Percentiles rank a stretch among this genome's conserved stretches.
Evolutionary conservation across 257 asterid genomes (phyloP).

Genomic region (Solanum virginianum): DNA sequence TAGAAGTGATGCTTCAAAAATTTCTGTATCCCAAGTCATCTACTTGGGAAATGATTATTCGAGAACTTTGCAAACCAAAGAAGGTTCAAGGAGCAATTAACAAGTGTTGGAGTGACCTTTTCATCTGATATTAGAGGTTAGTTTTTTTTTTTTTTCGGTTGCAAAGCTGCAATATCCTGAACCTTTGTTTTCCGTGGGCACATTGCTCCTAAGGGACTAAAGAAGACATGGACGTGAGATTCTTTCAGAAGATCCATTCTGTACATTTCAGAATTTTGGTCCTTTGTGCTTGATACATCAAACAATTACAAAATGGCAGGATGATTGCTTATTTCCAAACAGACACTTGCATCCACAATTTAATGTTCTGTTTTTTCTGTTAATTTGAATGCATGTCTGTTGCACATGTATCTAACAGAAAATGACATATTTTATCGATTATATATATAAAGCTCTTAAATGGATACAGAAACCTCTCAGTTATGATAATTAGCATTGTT

Average conservation of each 20-base stretch:
- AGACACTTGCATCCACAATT: neutral
- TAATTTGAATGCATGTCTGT: neutral
- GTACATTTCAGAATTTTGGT: neutral
- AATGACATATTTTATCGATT: neutral
- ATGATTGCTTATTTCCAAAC: neutral
- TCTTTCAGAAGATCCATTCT: neutral
- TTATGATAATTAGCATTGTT: neutral
- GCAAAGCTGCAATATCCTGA: neutral
- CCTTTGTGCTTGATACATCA: neutral
- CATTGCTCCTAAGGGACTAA: neutral
- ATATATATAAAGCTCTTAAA: neutral
- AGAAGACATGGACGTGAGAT: neutral
- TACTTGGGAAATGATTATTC: conserved; percentile 66
- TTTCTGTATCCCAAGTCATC: conserved; percentile 49
- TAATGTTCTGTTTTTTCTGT: neutral
- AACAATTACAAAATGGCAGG: neutral
- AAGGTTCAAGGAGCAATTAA: conserved; percentile 52
- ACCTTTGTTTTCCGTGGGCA: neutral
- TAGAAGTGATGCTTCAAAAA: conserved; percentile 79
- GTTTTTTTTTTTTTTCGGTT: neutral
- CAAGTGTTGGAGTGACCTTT: conserved; percentile 63
- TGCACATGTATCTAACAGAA: neutral
- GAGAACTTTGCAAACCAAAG: conserved; percentile 53
- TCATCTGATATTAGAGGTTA: conserved; percentile 31
- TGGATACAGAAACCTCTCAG: neutral